A percentile compares a stretch with the other conserved stretches of the same genome.
Conservation (phyloP, 2,329 filamentous ascomycete genomes). For the Pyricularia grisea region DNA sequence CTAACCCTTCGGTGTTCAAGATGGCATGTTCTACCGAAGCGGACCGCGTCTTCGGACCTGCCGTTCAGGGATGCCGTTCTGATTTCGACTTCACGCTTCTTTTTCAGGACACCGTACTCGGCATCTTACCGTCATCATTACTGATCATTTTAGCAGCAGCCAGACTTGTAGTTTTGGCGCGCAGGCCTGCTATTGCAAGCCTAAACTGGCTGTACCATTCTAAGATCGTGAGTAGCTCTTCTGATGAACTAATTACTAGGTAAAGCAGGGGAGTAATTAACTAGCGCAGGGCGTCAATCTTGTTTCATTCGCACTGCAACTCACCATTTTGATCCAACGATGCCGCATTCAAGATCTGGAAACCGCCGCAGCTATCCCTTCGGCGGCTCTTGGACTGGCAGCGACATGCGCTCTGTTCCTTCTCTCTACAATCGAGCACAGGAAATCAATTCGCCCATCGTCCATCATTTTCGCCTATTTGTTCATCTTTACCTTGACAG, state of each 20-base stretch:
- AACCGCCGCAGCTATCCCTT: not conserved
- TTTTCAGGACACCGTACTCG: constrained; percentile 19
- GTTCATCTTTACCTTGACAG: constrained; percentile 31
- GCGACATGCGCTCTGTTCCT: constrained; percentile 19
- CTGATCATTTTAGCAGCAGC: not conserved
- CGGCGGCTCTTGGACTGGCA: constrained; percentile 12
- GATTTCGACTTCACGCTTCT: constrained; percentile 21
- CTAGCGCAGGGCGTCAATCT: not conserved
- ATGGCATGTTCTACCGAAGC: not conserved
- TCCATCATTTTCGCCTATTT: constrained; percentile 31
- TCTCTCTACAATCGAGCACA: constrained; percentile 21
- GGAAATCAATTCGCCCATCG: constrained; percentile 27
- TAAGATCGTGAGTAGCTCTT: not conserved
- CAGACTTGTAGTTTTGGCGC: not conserved
- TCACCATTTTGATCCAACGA: not conserved
- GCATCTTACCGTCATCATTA: constrained; percentile 8
- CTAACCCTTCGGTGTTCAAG: not conserved
- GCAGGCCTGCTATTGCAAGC: not conserved
- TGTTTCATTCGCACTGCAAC: not conserved
- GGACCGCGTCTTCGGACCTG: constrained; percentile 16
- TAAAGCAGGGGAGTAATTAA: not conserved
- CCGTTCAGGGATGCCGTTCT: constrained; percentile 14
- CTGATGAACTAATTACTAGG: not conserved
- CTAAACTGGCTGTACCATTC: not conserved
- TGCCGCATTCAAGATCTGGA: not conserved